These are phyloP conservation scores for Pezicula neosporulosa DNA, from an alignment of 2,329 filamentous ascomycete genomes.

Conservation along the genomic window DNA sequence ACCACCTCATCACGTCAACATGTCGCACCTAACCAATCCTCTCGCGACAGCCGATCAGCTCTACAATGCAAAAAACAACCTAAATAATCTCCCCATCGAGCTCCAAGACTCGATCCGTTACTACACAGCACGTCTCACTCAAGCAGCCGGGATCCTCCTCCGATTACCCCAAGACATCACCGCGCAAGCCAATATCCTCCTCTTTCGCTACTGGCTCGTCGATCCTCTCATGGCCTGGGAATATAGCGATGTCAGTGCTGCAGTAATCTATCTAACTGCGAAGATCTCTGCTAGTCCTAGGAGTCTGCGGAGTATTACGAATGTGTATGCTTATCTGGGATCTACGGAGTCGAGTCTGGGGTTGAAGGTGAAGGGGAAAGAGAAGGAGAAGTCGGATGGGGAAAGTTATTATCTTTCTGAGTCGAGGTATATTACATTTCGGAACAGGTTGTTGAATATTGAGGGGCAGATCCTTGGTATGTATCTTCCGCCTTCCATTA, in stretches of 20 bases:
- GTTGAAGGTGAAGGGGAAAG: background rate
- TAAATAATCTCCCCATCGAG: conserved; percentile 60
- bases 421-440: conserved; percentile 62
- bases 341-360: conserved; percentile 34
- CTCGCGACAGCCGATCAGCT: conserved; percentile 72
- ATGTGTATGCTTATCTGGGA: conserved; percentile 79
- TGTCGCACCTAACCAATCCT: conserved; percentile 66
- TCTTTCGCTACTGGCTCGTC: conserved; percentile 74
- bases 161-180: conserved; percentile 82
- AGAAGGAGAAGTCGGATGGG: conserved; percentile 33
- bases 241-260: conserved; percentile 69
- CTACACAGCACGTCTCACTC: conserved; percentile 69
- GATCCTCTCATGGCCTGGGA: conserved; percentile 52
- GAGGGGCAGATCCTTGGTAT: conserved; percentile 68
- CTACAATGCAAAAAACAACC: conserved; percentile 44
- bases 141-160: conserved; percentile 76
- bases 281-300: conserved; percentile 79
- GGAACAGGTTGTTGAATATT: conserved; percentile 62
- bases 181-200: conserved; percentile 77
- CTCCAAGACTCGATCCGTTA: conserved; percentile 71
- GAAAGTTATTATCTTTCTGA: conserved; percentile 69
- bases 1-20: conserved; percentile 24
- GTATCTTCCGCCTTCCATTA: too few relatives aligned
- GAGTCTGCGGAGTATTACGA: conserved; percentile 75
- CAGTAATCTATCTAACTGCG: conserved; percentile 73